These are phyloP conservation scores for Cantharellus cinnabarinus DNA, from an alignment of 768 basidiomycete species.

Conservation along the genomic window DNA sequence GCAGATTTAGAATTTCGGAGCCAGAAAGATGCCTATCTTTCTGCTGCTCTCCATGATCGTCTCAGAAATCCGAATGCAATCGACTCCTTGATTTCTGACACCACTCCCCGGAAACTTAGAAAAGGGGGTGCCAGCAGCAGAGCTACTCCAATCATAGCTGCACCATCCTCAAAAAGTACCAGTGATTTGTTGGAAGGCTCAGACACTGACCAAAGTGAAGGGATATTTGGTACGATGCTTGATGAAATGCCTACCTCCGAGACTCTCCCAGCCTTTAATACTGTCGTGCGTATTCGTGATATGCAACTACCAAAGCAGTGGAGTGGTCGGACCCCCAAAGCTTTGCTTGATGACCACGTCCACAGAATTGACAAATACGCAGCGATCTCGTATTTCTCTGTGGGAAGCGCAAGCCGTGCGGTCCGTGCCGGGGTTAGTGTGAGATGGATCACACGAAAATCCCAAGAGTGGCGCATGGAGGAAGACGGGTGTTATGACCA, in stretches of 20 bases:
- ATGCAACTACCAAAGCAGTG: conserved; percentile 71
- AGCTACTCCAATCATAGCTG: background rate
- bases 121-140: background rate
- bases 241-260: conserved; percentile 41
- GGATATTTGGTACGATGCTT: conserved; percentile 54
- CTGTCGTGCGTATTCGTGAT: conserved; percentile 30
- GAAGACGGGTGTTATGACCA: conserved; percentile 63
- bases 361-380: conserved; percentile 55
- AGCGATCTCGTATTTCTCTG: conserved; percentile 38
- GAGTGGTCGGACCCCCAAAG: conserved; percentile 65
- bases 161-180: conserved; percentile 25
- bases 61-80: conserved; percentile 10
- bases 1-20: conserved; percentile 36
- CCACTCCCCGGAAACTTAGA: background rate
- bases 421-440: conserved; percentile 53
- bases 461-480: conserved; percentile 54
- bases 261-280: conserved; percentile 29
- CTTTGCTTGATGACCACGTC: conserved; percentile 45
- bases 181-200: conserved; percentile 27
- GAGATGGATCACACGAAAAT: conserved; percentile 42
- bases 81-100: background rate
- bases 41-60: conserved; percentile 12
- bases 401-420: conserved; percentile 56
- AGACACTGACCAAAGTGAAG: conserved; percentile 15
- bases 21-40: conserved; percentile 32